Conservation (phyloP, 768 basidiomycete genomes). For the Boletus eberwhitei region DNA sequence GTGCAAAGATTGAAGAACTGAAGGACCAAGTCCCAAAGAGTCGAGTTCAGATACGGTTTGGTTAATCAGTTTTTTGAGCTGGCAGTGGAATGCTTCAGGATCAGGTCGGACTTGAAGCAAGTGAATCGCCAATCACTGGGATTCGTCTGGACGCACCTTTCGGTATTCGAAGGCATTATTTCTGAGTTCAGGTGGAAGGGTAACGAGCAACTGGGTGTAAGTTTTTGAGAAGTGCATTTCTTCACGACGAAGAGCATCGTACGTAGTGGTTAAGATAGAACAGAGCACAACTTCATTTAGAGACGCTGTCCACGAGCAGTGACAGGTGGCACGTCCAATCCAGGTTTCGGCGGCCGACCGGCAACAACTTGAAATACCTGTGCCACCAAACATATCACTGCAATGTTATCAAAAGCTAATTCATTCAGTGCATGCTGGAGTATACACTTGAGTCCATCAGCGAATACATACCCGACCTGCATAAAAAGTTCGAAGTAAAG, state of each 20-base stretch:
- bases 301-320: too few species aligned
- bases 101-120: background rate
- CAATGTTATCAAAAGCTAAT: too few species aligned
- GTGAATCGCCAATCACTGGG: background rate
- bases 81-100: background rate
- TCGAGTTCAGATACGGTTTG: slow-evolving; percentile 76
- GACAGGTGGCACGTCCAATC: too few species aligned
- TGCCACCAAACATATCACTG: too few species aligned
- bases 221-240: slow-evolving; percentile 75
- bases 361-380: too few species aligned
- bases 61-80: slow-evolving; percentile 92
- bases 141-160: slow-evolving; percentile 43
- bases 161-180: slow-evolving; percentile 83
- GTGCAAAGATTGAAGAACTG: slow-evolving; percentile 44
- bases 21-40: slow-evolving; percentile 58
- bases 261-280: background rate
- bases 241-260: background rate
- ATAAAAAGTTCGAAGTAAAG: too few species aligned
- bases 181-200: slow-evolving; percentile 73
- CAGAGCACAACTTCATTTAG: too few species aligned
- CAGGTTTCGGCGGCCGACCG: too few species aligned
- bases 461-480: too few species aligned
- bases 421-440: too few species aligned
- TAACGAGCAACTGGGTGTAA: slow-evolving; percentile 56
- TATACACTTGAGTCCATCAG: too few species aligned